Conservation (phyloP, 2,329 filamentous ascomycete genomes). For the Calonectria ilicicola region DNA sequence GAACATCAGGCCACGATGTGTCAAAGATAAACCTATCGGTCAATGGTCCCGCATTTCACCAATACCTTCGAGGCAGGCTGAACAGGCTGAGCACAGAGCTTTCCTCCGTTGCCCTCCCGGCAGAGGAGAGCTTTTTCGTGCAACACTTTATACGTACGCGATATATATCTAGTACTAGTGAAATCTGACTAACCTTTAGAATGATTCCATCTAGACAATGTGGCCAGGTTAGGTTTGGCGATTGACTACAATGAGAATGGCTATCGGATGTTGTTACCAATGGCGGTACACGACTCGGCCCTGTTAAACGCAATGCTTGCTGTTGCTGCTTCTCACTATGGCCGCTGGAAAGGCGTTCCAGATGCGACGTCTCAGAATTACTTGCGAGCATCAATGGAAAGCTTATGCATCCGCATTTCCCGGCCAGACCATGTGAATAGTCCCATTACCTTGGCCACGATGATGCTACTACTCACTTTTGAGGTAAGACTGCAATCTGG, state of each 20-base stretch:
- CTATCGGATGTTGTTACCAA: neutral
- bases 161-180: neutral
- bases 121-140: neutral
- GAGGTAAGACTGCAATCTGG: neutral
- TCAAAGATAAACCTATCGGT: neutral
- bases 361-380: neutral
- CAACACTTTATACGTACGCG: neutral
- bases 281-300: neutral
- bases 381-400: neutral
- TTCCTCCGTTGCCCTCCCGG: neutral
- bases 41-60: neutral
- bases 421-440: neutral
- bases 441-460: neutral
- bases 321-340: neutral
- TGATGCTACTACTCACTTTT: neutral
- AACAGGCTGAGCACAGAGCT: neutral
- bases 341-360: neutral
- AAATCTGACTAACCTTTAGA: neutral
- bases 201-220: neutral
- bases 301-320: neutral
- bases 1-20: neutral
- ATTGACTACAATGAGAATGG: conserved; percentile 6
- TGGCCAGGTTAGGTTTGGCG: neutral
- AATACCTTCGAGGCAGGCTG: neutral
- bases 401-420: neutral